Base-by-base conservation (phyloP, 2,329 filamentous ascomycete genomes). In the Penicillium sp. region DNA sequence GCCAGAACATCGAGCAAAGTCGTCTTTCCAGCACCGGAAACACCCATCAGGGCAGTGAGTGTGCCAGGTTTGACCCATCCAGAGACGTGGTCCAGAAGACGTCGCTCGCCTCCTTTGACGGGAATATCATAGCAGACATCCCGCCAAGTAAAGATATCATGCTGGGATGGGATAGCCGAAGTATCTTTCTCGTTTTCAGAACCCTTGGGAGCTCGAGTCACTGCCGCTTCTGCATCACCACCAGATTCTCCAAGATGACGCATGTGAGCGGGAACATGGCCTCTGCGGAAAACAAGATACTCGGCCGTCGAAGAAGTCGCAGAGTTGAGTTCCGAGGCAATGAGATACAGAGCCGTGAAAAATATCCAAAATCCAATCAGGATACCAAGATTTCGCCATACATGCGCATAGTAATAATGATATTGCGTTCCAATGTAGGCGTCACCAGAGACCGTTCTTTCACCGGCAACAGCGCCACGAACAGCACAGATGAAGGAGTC, bases 301-400 rank as follows among this genome's bases (percentile, higher is more conserved):
- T 91, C 87, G 0, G 85, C 87, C 1, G 81, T 85, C 47, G 82
- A 87, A 1, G 76, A 74, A 0, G 81, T 82, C 1, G 81, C 76
- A 0, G 85, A 85, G 68, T 88, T 88, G 60, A 87, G 58, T 63
- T 90, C 87, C 0, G 81, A 80, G 0, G 82, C 82, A 15, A 81
- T 42, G 46, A 89, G 80, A 70, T 90, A 89, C 1, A 86, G 59
- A 3, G 70, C 52, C 72, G 85, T 81, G 72, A 89, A 89, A 50
- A 79, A 82, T 28, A 88, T 60, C 47, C 86, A 70, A 68, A 89
- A 88, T 0, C 69, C 86, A 15, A 85, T 65, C 2, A 89, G 67
- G 50, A 90, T 87, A 1, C 86, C 87, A 52, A 88, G 79, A 64
- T 90, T 89, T 9, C 86, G 74, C 85, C 85, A 87, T 4, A 81